phyloP scores from a whole-genome alignment of 768 basidiomycete genomes.

The Floccularia luteovirens region DNA sequence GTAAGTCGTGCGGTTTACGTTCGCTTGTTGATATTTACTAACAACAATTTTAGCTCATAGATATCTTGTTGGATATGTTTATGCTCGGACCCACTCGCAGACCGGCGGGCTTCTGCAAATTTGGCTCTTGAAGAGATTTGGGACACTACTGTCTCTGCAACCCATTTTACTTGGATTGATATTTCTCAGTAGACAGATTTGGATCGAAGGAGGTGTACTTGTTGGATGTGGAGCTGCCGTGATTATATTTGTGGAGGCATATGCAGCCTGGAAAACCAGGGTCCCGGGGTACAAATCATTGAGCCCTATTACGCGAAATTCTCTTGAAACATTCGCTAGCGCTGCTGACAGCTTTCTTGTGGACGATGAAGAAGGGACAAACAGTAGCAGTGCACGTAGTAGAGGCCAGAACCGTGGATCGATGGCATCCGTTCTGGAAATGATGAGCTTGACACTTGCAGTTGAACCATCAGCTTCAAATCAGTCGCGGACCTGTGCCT shows the following conservation, averaged over 20 bases:
- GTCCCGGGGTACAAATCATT: slow-evolving; percentile 42
- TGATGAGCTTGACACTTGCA: slow-evolving; percentile 76
- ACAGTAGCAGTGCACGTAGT: slow-evolving; percentile 29
- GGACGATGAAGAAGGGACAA: slow-evolving; percentile 43
- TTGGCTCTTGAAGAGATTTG: slow-evolving; percentile 70
- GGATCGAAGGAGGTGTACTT: slow-evolving; percentile 66
- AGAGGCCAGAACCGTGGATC: slow-evolving; percentile 47
- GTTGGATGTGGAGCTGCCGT: slow-evolving; percentile 46
- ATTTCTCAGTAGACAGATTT: slow-evolving; percentile 55
- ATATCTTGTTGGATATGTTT: slow-evolving; percentile 73
- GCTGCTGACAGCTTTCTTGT: slow-evolving; percentile 32
- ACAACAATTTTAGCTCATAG: slow-evolving; percentile 53
- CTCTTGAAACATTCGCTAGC: slow-evolving; percentile 44
- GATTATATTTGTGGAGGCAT: slow-evolving; percentile 53
- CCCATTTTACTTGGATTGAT: slow-evolving; percentile 72
- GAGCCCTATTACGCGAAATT: slow-evolving; percentile 47
- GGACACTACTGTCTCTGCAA: slow-evolving; percentile 63
- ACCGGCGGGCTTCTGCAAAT: slow-evolving; percentile 71
- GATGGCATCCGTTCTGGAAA: slow-evolving; percentile 75
- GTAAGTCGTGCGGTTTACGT: slow-evolving; percentile 23
- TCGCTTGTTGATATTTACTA: slow-evolving; percentile 1
- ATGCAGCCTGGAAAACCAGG: slow-evolving; percentile 41
- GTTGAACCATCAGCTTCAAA: slow-evolving; percentile 61
- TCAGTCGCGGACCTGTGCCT: slow-evolving; percentile 53
- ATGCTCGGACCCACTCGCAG: slow-evolving; percentile 63